A percentile compares a stretch with the other conserved stretches of the same genome.
Evolutionary conservation across 1,284 basidiomycete genomes (phyloP).

Genomic region (Heterobasidion occidentale): DNA sequence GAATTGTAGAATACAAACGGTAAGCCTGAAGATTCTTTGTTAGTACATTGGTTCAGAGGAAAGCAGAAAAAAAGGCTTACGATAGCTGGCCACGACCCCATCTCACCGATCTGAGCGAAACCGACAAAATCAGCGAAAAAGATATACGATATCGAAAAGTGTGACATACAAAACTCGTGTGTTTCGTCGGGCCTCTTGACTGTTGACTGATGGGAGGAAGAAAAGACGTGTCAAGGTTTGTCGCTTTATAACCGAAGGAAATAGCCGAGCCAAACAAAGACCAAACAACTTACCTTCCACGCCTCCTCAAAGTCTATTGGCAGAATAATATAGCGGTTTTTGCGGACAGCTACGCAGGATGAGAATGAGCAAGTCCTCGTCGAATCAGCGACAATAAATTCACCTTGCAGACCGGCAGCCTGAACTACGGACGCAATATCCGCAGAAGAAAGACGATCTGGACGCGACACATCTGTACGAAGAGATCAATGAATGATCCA

Average conservation of each 20-base stretch:
- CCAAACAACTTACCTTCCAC: slow-evolving; percentile 83
- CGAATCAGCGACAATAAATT: slow-evolving; percentile 7
- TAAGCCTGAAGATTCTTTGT: slow-evolving; percentile 11
- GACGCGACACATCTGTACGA: slow-evolving; percentile 83
- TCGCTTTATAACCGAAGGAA: slow-evolving; percentile 24
- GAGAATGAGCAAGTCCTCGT: not conserved
- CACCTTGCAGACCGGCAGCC: slow-evolving; percentile 95
- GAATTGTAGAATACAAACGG: slow-evolving; percentile 23
- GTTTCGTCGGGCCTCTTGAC: slow-evolving; percentile 93
- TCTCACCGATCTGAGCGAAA: slow-evolving; percentile 36
- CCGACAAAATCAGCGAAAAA: slow-evolving; percentile 6
- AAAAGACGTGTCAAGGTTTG: slow-evolving; percentile 14
- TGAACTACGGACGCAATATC: slow-evolving; percentile 97
- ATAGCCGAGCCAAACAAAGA: slow-evolving; percentile 28
- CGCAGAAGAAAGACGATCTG: slow-evolving; percentile 92
- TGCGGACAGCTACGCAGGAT: slow-evolving; percentile 72
- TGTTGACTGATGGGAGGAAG: slow-evolving; percentile 60
- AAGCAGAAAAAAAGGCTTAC: slow-evolving; percentile 13
- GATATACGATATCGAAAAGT: slow-evolving; percentile 2
- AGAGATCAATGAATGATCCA: not conserved
- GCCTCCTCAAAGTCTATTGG: slow-evolving; percentile 98
- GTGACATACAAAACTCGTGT: slow-evolving; percentile 84
- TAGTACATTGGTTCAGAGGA: not conserved
- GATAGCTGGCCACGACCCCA: slow-evolving; percentile 11
- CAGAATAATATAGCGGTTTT: slow-evolving; percentile 96